Conservation (phyloP, 139 green algal species). For the Trebouxia sp. region DNA sequence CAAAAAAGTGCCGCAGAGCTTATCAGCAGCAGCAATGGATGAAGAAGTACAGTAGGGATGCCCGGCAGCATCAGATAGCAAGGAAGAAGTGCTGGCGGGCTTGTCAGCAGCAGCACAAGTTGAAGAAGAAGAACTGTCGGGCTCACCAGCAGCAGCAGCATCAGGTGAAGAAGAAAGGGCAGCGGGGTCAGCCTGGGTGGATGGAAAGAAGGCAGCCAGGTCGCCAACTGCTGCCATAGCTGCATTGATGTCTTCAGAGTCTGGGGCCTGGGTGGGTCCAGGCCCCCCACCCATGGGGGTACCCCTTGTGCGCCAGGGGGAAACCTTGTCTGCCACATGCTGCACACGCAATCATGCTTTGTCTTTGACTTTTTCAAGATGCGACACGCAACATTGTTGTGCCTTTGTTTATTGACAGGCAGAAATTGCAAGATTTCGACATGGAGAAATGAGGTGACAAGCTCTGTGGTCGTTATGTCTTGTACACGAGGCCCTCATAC, state of each 20-base stretch:
- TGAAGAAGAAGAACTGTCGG: not conserved
- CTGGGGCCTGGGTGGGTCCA: not conserved
- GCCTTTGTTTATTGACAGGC: too few species aligned
- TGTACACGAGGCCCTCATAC: too few species aligned
- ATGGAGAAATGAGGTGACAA: too few species aligned
- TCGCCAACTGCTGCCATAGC: slow-evolving; percentile 12
- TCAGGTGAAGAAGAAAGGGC: not conserved
- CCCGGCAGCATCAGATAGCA: not conserved
- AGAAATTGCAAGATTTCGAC: too few species aligned
- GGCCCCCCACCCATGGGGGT: not conserved
- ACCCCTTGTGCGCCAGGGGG: not conserved
- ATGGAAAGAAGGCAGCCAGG: slow-evolving; percentile 20
- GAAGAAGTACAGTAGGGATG: not conserved
- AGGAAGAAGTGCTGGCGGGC: not conserved
- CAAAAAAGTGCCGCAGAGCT: too few species aligned
- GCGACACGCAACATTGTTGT: too few species aligned
- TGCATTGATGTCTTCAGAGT: not conserved
- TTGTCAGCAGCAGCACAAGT: not conserved
- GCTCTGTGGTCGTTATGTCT: too few species aligned
- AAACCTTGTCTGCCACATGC: not conserved
- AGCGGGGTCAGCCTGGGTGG: slow-evolving; percentile 16
- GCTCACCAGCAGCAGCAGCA: not conserved
- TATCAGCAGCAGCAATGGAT: too few species aligned
- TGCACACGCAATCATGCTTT: too few species aligned
- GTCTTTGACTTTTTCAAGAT: too few species aligned